Base-by-base conservation (phyloP, 2,329 filamentous ascomycete genomes). In the Emmonsiellopsis sp. region DNA sequence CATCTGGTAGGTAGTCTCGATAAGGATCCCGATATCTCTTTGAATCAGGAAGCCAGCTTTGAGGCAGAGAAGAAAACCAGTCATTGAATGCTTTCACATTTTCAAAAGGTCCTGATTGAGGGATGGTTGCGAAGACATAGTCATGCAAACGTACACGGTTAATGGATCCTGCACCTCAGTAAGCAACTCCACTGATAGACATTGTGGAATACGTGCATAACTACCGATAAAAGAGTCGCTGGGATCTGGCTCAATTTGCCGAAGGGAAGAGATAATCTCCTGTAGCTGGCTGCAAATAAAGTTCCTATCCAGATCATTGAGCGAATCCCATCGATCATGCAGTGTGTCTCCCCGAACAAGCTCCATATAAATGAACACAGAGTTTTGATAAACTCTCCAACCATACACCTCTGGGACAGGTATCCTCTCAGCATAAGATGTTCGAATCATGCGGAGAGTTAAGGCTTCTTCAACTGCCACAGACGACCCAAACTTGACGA, bases 381-480 rank as follows among this genome's bases (percentile, higher is more conserved):
- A 54, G 27, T 52, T 51, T 1, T 60, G 56, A 34, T 63, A 55
- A 14, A 61, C 54, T 21, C 55, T 58, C 66, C 67, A 72, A 14
- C 68, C 67, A 60, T 66, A 71, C 31, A 69, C 54, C 53, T 72
- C 65, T 3, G 69, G 68, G 33, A 69, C 68, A 42, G 68, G 68
- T 36, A 69, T 58, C 6, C 57, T 47, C 39, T 55, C 54, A 11
- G 51, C 6, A 46, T 64, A 60, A 9, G 48, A 43, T 49, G 43
- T 47, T 50, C 55, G 55, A 34, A 66, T 42, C 50, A 59, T 57
- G 53, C 61, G 60, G n/a, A 63, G 59, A 49, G 57, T 60, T 52
- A 59, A 53, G 7, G 60, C 64, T 57, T 66, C 63, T 37, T 50
- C 51, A 47, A 57, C 44, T 6, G 42, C 56, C 31, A 63, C 59